Evolutionary conservation across 2,329 filamentous ascomycete species (phyloP), one percentile per base, ranked within the genome.

Genomic region (Diaporthe velutina): DNA sequence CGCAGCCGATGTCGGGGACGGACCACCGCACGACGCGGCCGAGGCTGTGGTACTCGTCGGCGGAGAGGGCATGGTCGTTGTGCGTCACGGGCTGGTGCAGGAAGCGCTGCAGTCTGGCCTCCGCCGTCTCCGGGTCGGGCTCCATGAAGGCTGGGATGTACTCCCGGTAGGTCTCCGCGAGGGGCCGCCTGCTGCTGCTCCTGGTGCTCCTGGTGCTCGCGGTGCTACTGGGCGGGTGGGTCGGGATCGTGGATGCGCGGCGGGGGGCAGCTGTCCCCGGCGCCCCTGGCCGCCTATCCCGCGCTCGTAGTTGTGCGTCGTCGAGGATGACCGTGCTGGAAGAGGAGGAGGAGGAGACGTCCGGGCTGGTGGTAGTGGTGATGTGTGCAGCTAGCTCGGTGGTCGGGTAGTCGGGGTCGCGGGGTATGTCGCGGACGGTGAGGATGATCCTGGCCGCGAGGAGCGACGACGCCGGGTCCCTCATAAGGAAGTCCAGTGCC

Each of bases 101-200:
- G 76, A 79, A 82, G 0, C 45, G 67, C 0, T 78, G 75, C 25
- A 84, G 80, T 19, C 78, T 73, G 2, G 73, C 45, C 35, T 60
- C 71, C 79, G 80, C 79, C 19, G 74, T 78, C 15, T 45, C 3
- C 3, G 80, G 79, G 35, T 77, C 78, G 28, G 73, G n/a, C n/a
- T n/a, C 75, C 73, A 84, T 83, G 76, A 84, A 83, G 76, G 79
- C 79, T 22, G 74, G 70, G 52, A 84, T 79, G 75, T 84, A 84
- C 2, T 71, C 75, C 12, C 76, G 74, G 73, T 84, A 84, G 12
- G 3, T 77, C 4, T 76, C 74, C 19, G 79, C 74, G 8, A 80
- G 74, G 19, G 61, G 12, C 0, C 9, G 57, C 9, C 25, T 25
- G 22, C 22, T 7, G 48, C 0, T 35, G 28, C 10, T 28, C 35